Conservation (phyloP, 768 basidiomycete genomes). For the Cytidiella melzeri region DNA sequence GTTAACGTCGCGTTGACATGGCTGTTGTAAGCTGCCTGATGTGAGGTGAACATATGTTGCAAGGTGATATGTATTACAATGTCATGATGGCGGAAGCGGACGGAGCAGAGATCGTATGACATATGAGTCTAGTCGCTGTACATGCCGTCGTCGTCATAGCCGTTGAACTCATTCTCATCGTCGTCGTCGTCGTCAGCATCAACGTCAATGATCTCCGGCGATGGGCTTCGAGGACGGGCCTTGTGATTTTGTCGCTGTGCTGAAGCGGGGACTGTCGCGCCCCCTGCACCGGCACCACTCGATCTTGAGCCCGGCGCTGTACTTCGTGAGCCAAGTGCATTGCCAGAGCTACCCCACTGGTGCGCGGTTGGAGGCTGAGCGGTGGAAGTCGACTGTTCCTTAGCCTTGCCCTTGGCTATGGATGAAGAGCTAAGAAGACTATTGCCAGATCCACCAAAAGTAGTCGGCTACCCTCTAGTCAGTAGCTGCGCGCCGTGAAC, state of each 20-base stretch:
- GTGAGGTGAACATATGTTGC: no score
- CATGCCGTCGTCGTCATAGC: conserved; percentile 72
- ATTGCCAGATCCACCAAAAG: conserved; percentile 65
- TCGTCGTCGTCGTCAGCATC: conserved; percentile 76
- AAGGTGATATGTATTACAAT: no score
- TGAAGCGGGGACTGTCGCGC: conserved; percentile 42
- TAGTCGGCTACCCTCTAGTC: no score
- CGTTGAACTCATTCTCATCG: conserved; percentile 63
- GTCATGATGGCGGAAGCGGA: neutral
- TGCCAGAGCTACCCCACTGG: conserved; percentile 35
- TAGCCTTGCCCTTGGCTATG: conserved; percentile 49
- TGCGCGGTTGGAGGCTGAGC: conserved; percentile 12
- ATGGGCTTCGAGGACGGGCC: conserved; percentile 49
- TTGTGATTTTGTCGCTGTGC: conserved; percentile 33
- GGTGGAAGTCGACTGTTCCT: conserved; percentile 25
- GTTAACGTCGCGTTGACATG: no score
- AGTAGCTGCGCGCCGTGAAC: neutral
- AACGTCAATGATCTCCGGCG: conserved; percentile 65
- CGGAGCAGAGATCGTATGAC: neutral
- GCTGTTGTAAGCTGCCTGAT: no score
- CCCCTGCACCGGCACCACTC: conserved; percentile 48
- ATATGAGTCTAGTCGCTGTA: conserved; percentile 62
- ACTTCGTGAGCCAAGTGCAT: conserved; percentile 41
- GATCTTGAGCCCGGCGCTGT: conserved; percentile 29
- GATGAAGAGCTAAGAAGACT: conserved; percentile 51